These are phyloP conservation scores for Mycocentrospora acerina DNA, from an alignment of 2,329 filamentous ascomycete genomes.

Conservation along the genomic window DNA sequence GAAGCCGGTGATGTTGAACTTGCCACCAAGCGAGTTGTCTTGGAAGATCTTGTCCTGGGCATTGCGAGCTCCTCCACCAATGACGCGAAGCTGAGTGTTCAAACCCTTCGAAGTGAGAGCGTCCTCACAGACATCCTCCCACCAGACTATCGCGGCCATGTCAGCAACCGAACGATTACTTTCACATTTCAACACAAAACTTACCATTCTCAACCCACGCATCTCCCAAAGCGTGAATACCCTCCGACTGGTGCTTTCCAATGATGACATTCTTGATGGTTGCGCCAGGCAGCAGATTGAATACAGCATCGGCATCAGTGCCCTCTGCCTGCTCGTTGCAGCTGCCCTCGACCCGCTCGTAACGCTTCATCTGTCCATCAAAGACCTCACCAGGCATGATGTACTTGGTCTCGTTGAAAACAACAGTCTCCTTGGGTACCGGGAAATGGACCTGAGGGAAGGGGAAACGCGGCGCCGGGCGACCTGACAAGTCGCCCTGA, in stretches of 20 bases:
- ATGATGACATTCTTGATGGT: slow-evolving; percentile 27
- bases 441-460: slow-evolving; percentile 25
- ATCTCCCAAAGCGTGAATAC: slow-evolving; percentile 27
- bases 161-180: slow-evolving; percentile 1
- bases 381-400: slow-evolving; percentile 25
- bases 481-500: slow-evolving; percentile 23
- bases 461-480: slow-evolving; percentile 22
- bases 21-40: slow-evolving; percentile 21
- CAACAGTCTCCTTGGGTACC: slow-evolving; percentile 25
- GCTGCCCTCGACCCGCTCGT: slow-evolving; percentile 24
- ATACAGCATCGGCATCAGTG: slow-evolving; percentile 27
- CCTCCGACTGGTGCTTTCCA: slow-evolving; percentile 28
- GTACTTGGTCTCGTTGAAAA: slow-evolving; percentile 27
- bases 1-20: slow-evolving; percentile 27
- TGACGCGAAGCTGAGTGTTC: slow-evolving; percentile 29
- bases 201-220: slow-evolving; percentile 31
- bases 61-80: slow-evolving; percentile 28
- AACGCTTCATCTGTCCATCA: slow-evolving; percentile 30
- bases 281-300: slow-evolving; percentile 23
- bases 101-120: slow-evolving; percentile 26
- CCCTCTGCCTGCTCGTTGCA: slow-evolving; percentile 29
- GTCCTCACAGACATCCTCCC: slow-evolving; percentile 30
- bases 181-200: not conserved
- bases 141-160: slow-evolving; percentile 18
- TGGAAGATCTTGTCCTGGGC: slow-evolving; percentile 29